Base-by-base conservation (phyloP, 2,329 filamentous ascomycete species). In the Helicocarpus griseus region DNA sequence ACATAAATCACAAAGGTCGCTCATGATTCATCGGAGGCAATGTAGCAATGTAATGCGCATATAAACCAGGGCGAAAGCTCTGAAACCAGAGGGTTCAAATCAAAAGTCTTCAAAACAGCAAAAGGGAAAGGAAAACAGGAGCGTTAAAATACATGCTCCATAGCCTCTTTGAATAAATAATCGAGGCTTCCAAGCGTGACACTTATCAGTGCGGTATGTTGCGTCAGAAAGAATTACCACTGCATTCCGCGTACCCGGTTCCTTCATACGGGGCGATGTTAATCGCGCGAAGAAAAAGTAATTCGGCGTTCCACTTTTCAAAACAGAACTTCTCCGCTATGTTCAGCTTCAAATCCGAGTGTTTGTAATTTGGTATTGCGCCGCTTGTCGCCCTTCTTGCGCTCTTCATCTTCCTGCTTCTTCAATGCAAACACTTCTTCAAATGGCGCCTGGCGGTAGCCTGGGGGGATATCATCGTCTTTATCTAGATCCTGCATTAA, bases 341-440 rank as follows among this genome's bases (percentile, higher is more conserved):
- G 86, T 73, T 95, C 89, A 26, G 86, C 86, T 70, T 95, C 90
- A 62, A 96, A 96, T 1, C 91, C 91, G 44, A 93, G 76, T 38
- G 80, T 82, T 17, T 83, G 80, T 54, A 94, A 73, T 71, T 86
- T 87, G 73, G 78, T 81, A 55, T 85, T 66, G 63, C 83, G 79
- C 52, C 75, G 75, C 75, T 89, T 93, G 58, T 95, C 88, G 62
- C 75, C 81, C 52, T 71, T 74, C 74, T 87, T 89, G 59, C 87
- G 83, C 51, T 78, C 75, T 4, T 70, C 73, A 57, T 87, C 85
- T 65, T 83, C 81, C 63, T 86, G 78, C 68, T 87, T 86, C 57
- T 85, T 86, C 41, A 93, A 69, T 55, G 79, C 80, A 58, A 84
- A 82, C 35, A 95, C 87, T 56, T 84, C 72, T 44, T 85, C 79